phyloP scores from a whole-genome alignment of 305 asterid genomes.

The Ilex paraguariensis region DNA sequence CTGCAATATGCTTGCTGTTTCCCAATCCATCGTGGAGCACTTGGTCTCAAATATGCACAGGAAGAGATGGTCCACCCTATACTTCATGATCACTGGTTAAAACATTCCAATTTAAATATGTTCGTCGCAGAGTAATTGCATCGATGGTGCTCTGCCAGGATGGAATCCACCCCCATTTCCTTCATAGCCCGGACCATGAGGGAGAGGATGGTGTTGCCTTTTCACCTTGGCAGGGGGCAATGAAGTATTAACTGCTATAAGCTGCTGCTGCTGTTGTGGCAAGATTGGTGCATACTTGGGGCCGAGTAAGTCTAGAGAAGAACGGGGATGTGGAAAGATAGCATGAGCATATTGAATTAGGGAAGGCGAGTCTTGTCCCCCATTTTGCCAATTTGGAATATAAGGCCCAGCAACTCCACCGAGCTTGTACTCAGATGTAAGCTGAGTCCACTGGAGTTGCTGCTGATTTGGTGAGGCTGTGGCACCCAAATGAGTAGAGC shows the following conservation, averaged over 20 bases:
- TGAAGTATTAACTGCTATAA: slow-evolving; percentile 20
- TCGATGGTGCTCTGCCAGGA: slow-evolving; percentile 28
- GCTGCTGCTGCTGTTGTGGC: slow-evolving; percentile 34
- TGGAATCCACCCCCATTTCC: slow-evolving; percentile 26
- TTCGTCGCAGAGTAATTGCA: slow-evolving; percentile 44
- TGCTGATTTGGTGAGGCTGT: slow-evolving; percentile 20
- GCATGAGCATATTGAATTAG: slow-evolving; percentile 38
- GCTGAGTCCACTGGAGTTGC: slow-evolving; percentile 27
- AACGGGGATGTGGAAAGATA: slow-evolving; percentile 37
- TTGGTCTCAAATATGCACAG: too few species aligned
- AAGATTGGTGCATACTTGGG: slow-evolving; percentile 34
- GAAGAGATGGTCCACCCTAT: too few species aligned
- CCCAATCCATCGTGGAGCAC: too few species aligned
- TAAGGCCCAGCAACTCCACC: slow-evolving; percentile 22
- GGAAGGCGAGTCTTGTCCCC: slow-evolving; percentile 28
- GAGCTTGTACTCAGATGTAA: slow-evolving; percentile 26
- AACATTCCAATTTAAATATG: slow-evolving; percentile 25
- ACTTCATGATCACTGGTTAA: too few species aligned
- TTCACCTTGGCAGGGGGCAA: slow-evolving; percentile 21
- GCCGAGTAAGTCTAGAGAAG: slow-evolving; percentile 29
- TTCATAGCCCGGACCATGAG: slow-evolving; percentile 25
- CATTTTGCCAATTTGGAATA: slow-evolving; percentile 33
- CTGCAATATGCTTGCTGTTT: too few species aligned
- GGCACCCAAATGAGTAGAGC: slow-evolving; percentile 14
- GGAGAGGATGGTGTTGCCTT: slow-evolving; percentile 34